These are phyloP conservation scores for Rhexocercosporidium sp. DNA, from an alignment of 2,329 filamentous ascomycete genomes.

Conservation along the genomic window DNA sequence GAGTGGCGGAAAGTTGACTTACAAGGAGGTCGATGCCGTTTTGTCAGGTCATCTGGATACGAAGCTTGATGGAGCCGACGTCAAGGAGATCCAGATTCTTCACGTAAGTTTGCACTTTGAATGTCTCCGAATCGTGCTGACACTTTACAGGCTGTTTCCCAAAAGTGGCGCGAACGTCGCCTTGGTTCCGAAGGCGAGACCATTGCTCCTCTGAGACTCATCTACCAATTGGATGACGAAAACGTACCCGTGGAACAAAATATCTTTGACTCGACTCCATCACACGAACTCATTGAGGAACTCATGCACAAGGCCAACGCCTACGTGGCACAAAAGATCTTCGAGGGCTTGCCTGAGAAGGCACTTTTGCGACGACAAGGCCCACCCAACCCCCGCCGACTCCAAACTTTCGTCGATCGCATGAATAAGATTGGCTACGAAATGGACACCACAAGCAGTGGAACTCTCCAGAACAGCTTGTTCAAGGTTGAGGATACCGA, in stretches of 20 bases:
- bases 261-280: conserved; percentile 88
- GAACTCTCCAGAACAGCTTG: conserved; percentile 88
- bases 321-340: conserved; percentile 85
- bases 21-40: conserved; percentile 84
- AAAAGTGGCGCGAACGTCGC: conserved; percentile 88
- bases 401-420: conserved; percentile 89
- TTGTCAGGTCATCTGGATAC: conserved; percentile 68
- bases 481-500: conserved; percentile 91
- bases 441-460: conserved; percentile 88
- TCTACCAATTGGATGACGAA: conserved; percentile 96
- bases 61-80: conserved; percentile 67
- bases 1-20: conserved; percentile 83
- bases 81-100: conserved; percentile 81
- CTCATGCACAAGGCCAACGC: conserved; percentile 91
- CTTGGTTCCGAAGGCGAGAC: conserved; percentile 80
- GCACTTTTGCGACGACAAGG: conserved; percentile 88
- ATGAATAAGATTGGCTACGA: conserved; percentile 92
- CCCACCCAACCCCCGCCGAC: conserved; percentile 82
- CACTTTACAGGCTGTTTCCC: conserved; percentile 67
- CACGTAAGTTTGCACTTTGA: conserved; percentile 57
- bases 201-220: conserved; percentile 83
- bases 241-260: conserved; percentile 97
- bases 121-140: conserved; percentile 33
- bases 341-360: conserved; percentile 82
- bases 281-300: conserved; percentile 94